These are phyloP conservation scores for Zea mays DNA, from an alignment of 176 grass and related monocot genomes.

Conservation along the genomic window Zm-B73-REFERENCE-NAM-5.0 NC_050103.1:159064001-159064500, in stretches of 20 bases:
- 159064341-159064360: neutral
- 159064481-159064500: neutral
- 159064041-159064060: constrained; percentile 24
- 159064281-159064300: neutral
- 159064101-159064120: neutral
- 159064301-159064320: neutral
- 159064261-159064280: constrained; percentile 3
- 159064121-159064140: constrained; percentile 11
- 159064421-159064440: neutral
- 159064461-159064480: neutral
- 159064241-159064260: too few relatives aligned
- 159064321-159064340: neutral
- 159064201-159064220: too few relatives aligned
- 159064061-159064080: neutral
- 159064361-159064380: neutral
- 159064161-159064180: constrained; percentile 4
- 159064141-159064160: neutral
- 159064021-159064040: constrained; percentile 61
- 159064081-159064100: constrained; percentile 15
- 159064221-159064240: too few relatives aligned
- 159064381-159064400: neutral
- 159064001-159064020: constrained; percentile 42
- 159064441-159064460: neutral
- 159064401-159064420: neutral
- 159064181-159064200: neutral